Percentiles rank a stretch among this genome's conserved stretches.
phyloP scores from a whole-genome alignment of 495 filamentous ascomycete species.

The Pyrenula massariospora region DNA sequence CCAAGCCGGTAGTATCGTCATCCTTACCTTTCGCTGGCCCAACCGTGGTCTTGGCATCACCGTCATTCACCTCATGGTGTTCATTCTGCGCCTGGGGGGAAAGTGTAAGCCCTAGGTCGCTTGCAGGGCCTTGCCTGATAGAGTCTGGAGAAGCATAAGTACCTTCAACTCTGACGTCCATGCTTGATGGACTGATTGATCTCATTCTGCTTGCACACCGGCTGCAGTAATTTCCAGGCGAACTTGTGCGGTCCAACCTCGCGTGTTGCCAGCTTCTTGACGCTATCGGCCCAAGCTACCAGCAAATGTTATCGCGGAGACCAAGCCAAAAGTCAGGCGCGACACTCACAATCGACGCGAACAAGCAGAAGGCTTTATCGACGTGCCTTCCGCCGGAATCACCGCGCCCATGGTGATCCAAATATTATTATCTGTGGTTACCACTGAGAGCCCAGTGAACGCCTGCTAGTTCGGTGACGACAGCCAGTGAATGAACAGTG shows the following conservation, averaged over 20 bases:
- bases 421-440: not conserved
- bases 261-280: conserved; percentile 7
- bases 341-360: not conserved
- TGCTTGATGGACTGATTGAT: not conserved
- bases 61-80: conserved; percentile 3
- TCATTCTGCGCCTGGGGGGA: conserved; percentile 25
- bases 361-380: not conserved
- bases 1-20: too few relatives aligned
- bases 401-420: not conserved
- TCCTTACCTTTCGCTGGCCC: too few relatives aligned
- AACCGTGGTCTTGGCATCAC: too few relatives aligned
- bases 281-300: not conserved
- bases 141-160: conserved; percentile 23
- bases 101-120: conserved; percentile 35
- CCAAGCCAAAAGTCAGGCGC: not conserved
- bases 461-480: not conserved
- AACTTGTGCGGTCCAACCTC: not conserved
- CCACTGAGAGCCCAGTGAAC: not conserved
- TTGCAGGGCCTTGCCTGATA: conserved; percentile 11
- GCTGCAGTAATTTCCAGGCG: not conserved
- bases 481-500: not conserved
- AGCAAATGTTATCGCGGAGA: conserved; percentile 1
- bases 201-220: conserved; percentile 17
- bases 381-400: not conserved
- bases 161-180: conserved; percentile 21